Percentiles rank a stretch among this genome's conserved stretches.
phyloP scores from a whole-genome alignment of 768 basidiomycete species.

The Kwoniella shandongensis region DNA sequence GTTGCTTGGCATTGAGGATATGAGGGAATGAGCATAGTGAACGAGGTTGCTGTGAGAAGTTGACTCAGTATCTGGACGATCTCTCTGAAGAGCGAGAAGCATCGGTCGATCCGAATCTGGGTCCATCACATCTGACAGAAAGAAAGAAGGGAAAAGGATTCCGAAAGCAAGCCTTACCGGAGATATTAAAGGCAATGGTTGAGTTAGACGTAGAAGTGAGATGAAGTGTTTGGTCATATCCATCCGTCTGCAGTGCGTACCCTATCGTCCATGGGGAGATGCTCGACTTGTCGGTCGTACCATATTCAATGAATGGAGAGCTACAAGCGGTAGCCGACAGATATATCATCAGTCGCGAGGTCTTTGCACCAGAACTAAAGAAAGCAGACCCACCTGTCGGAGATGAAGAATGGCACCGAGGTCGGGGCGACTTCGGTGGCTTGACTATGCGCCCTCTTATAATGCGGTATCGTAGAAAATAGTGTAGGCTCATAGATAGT shows the following conservation, averaged over 20 bases:
- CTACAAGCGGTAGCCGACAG: neutral
- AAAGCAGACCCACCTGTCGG: conserved; percentile 35
- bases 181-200: conserved; percentile 32
- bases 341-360: neutral
- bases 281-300: neutral
- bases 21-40: conserved; percentile 38
- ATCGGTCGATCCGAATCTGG: too few species aligned
- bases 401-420: conserved; percentile 28
- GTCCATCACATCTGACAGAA: too few species aligned
- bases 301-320: conserved; percentile 32
- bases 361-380: neutral
- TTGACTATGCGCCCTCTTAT: too few species aligned
- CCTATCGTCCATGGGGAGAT: conserved; percentile 34
- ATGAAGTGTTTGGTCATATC: conserved; percentile 43
- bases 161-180: conserved; percentile 20
- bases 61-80: neutral
- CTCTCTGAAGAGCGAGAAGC: too few species aligned
- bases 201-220: conserved; percentile 12
- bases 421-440: conserved; percentile 4
- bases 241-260: conserved; percentile 35
- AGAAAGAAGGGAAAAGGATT: neutral
- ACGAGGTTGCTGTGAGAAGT: conserved; percentile 25
- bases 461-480: too few species aligned
- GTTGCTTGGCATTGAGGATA: conserved; percentile 34
- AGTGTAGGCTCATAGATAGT: too few species aligned